Evolutionary conservation across 371 early-diverging fungal species (phyloP), one percentile per base, ranked within the genome.

Genomic region (Actinomucor elegans): DNA sequence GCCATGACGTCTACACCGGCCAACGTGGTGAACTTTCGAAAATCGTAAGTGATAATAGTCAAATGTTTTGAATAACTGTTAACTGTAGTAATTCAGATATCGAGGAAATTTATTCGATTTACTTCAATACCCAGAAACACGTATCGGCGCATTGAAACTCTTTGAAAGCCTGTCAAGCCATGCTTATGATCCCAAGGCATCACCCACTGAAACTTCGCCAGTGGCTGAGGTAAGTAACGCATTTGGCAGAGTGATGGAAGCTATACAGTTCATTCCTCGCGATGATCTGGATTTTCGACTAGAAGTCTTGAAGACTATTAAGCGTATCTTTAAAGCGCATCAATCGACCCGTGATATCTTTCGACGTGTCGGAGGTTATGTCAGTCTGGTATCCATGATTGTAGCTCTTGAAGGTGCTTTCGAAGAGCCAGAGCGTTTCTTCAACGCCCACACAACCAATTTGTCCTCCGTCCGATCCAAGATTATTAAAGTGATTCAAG

Each of bases 401-500:
- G 79, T 85, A 11, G 66, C 82, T 0, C 51, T 88, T 23, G 88
- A 87, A 59, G 78, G 79, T 17, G 75, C 82, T 0, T 87, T 83
- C 53, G 51, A 48, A 62, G 24, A 69, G 45, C 43, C 60, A 52
- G 32, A 63, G 21, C 33, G 64, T 58, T 58, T 49, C n/a, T 26
- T 36, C 68, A 14, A 67, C 64, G 24, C 43, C 62, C 11, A 57
- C 76, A 46, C 54, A 55, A 31, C 63, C 42, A 28, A 73, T 73
- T 12, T 77, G 15, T 34, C 24, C 26, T 27, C 38, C 12, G 48
- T 47, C 17, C 38, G 32, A 4, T 2, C 26, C 10, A 55, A 40
- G 17, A 70, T 71, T 28, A 40, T 79, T 8, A 65, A 70, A 14
- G 46, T 79, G 2, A 52, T 87, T 32, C 64, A 71, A 29, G 73